Percentiles rank a stretch among this genome's conserved stretches.
These are phyloP conservation scores for Botryotinia convoluta DNA, from an alignment of 2,329 filamentous ascomycete genomes.

Conservation along the genomic window DNA sequence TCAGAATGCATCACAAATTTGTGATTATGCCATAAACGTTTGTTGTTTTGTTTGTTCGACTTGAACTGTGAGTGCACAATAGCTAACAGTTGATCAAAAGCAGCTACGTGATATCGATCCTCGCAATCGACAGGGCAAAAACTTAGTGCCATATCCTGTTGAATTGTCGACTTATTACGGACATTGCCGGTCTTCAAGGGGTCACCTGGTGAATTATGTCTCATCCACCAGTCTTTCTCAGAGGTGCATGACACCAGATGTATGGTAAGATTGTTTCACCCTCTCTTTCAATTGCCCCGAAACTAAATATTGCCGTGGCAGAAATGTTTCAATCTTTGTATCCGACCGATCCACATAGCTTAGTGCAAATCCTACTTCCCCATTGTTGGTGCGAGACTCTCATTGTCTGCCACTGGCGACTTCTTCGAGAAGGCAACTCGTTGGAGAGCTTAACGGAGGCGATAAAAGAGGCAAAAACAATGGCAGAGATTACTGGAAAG, in stretches of 20 bases:
- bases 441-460: neutral
- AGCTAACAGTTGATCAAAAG: neutral
- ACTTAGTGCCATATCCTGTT: neutral
- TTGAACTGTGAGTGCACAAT: neutral
- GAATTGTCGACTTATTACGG: neutral
- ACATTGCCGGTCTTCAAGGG: neutral
- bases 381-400: neutral
- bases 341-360: neutral
- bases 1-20: neutral
- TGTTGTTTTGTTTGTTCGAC: neutral
- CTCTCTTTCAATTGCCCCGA: neutral
- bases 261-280: neutral
- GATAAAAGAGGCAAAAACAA: neutral
- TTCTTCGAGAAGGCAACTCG: neutral
- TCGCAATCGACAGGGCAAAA: neutral
- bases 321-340: neutral
- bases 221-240: neutral
- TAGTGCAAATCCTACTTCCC: neutral
- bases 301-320: neutral
- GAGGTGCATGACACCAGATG: neutral
- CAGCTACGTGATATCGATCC: neutral
- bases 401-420: neutral
- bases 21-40: neutral
- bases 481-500: neutral
- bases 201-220: neutral